Conservation (phyloP, 768 basidiomycete species). For the Mycena filopes region DNA sequence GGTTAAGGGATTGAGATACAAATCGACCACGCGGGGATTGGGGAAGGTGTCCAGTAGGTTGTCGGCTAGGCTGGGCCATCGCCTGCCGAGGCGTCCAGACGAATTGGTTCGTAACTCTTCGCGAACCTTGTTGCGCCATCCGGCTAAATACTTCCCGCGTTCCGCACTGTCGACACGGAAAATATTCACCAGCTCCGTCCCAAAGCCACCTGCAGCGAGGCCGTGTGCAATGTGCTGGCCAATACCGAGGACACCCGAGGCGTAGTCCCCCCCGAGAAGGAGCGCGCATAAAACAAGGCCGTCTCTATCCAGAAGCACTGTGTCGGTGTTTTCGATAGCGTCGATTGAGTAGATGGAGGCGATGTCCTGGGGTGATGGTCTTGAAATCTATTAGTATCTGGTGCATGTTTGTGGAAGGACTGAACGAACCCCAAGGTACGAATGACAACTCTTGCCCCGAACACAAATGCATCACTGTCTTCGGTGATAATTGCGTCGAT, state of each 20-base stretch:
- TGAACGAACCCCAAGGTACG: neutral
- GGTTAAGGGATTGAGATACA: neutral
- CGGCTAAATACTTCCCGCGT: too few species aligned
- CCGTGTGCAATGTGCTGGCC: neutral
- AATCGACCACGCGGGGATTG: neutral
- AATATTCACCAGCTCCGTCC: too few species aligned
- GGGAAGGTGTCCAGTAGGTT: neutral
- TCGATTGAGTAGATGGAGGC: too few species aligned
- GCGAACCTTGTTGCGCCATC: neutral
- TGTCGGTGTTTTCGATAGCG: too few species aligned
- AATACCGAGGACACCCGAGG: neutral
- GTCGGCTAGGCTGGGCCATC: neutral
- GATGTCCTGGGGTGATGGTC: neutral
- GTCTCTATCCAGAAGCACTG: too few species aligned
- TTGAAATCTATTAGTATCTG: neutral
- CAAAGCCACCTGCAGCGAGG: too few species aligned
- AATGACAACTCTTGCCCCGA: neutral
- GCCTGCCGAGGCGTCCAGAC: neutral
- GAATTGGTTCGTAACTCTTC: neutral
- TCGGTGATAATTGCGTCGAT: slow-evolving; percentile 3
- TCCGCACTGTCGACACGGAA: too few species aligned
- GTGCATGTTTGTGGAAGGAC: neutral
- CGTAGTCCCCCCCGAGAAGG: slow-evolving; percentile 9
- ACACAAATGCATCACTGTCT: neutral
- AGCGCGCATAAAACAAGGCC: neutral